phyloP scores from a whole-genome alignment of 1,139 yeast genomes.

The Geotrichum histeridarum region DNA sequence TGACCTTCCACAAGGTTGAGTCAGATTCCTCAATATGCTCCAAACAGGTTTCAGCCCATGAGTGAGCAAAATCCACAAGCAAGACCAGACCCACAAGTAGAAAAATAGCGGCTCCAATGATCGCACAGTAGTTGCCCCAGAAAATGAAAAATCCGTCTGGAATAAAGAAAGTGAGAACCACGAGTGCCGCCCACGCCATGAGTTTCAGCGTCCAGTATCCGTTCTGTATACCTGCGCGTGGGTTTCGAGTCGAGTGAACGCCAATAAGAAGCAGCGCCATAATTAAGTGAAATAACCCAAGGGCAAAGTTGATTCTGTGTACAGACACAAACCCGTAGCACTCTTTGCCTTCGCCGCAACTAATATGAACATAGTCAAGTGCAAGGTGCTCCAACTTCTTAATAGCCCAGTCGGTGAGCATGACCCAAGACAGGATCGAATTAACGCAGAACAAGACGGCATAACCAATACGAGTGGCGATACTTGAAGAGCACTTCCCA shows the following conservation, averaged over 20 bases:
- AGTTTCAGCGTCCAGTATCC: conserved; percentile 83
- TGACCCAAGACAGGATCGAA: conserved; percentile 84
- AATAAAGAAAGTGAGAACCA: conserved; percentile 63
- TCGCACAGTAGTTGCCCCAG: conserved; percentile 89
- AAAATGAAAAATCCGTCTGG: conserved; percentile 84
- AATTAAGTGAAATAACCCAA: conserved; percentile 71
- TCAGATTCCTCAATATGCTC: conserved; percentile 86
- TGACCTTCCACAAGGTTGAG: conserved; percentile 73
- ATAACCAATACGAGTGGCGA: conserved; percentile 75
- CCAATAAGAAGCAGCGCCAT: conserved; percentile 65
- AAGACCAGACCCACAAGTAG: conserved; percentile 84
- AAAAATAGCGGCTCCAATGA: conserved; percentile 76
- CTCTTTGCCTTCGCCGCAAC: conserved; percentile 51
- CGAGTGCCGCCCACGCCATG: conserved; percentile 52
- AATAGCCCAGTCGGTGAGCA: conserved; percentile 76
- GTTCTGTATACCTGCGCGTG: conserved; percentile 79
- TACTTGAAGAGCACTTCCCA: conserved; percentile 59
- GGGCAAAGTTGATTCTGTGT: conserved; percentile 81
- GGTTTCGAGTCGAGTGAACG: conserved; percentile 72
- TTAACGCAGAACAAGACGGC: conserved; percentile 74
- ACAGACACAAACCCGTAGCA: conserved; percentile 93
- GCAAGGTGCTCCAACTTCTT: conserved; percentile 69
- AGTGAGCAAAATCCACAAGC: conserved; percentile 94
- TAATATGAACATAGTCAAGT: conserved; percentile 55
- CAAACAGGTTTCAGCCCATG: conserved; percentile 96